phyloP scores from a whole-genome alignment of 208 protist species.

The Leishmania tropica region DNA sequence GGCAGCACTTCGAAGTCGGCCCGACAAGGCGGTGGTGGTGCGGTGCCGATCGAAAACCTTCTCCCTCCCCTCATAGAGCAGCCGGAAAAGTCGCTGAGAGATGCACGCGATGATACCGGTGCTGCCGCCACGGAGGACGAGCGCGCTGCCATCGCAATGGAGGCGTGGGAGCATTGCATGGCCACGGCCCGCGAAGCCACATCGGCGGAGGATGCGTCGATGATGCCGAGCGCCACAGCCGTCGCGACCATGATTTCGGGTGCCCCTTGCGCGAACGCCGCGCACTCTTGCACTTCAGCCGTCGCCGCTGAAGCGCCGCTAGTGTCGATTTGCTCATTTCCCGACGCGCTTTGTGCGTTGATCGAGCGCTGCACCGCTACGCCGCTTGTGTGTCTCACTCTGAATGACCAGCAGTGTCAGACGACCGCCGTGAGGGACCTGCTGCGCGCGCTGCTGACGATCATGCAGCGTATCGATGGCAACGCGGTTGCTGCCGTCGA shows the following conservation, averaged over 20 bases:
- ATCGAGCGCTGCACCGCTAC: conserved; percentile 23
- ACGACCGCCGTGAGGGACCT: conserved; percentile 13
- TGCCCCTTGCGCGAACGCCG: background rate
- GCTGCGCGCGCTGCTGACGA: conserved; percentile 13
- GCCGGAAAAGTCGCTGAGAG: conserved; percentile 5
- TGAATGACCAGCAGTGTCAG: conserved; percentile 20
- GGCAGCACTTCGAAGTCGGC: background rate
- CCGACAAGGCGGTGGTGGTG: background rate
- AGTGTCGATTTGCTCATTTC: conserved; percentile 10
- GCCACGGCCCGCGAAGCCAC: conserved; percentile 21
- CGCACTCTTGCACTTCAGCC: background rate
- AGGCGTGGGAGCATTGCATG: conserved; percentile 28
- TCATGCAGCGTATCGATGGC: background rate
- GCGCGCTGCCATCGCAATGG: conserved; percentile 25
- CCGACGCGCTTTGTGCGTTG: conserved; percentile 19
- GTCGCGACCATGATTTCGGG: background rate
- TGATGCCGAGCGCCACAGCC: background rate
- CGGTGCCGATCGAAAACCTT: conserved; percentile 21
- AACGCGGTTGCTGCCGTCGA: background rate
- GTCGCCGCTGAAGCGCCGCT: background rate
- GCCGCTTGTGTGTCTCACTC: conserved; percentile 20
- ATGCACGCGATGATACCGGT: background rate
- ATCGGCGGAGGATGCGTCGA: background rate
- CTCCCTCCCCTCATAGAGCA: conserved; percentile 33
- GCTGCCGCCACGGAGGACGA: conserved; percentile 2